Evolutionary conservation across 148 eudicot genomes (phyloP), one percentile per base, ranked within the genome.

Genomic region (Suaeda aralocaspica): DNA sequence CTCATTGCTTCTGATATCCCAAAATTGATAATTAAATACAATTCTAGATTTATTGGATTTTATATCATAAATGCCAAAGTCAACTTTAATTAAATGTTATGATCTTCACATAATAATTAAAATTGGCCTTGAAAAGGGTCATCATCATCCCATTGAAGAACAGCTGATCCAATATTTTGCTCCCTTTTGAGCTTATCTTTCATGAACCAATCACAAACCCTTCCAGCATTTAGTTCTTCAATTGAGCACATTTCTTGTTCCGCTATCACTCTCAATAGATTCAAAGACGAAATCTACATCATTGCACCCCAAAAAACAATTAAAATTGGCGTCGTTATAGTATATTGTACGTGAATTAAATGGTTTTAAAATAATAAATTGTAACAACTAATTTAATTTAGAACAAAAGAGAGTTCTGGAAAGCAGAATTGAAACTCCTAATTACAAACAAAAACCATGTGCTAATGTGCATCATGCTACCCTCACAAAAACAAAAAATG

Each of bases 141-240:
- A 72, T 90, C 84, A 51, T 92, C 96, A 69, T 87, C 91, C 94
- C 96, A 92, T 59, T 90, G 96, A 58, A 92, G 98, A 5, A 92
- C 90, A 39, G 96, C 92, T 52, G 89, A 81, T 0, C 86, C 98
- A 75, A 85, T 50, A 67, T 90, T 84, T 64, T 92, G 98, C 71
- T 90, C 96, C 67, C 94, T 76, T 67, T 82, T 92, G 3, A 92
- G 86, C 83, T 88, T 92, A 69, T 92, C 98, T 76, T 92, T 92
- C 50, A 92, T 48, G 65, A 92, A 92, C 96, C 98, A 92, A 78
- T 92, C 98, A 76, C 96, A 85, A 22, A 90, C 31, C 59, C 61
- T 86, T 56, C 98, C 98, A n/a, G 98, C 98, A 84, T 92, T 92
- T 26, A 92, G 71, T 56, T 92, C 96, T 83, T 92, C 98, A 41